Base-by-base conservation (phyloP, 2,329 filamentous ascomycete species). In the Myriosclerotinia scirpicola region DNA sequence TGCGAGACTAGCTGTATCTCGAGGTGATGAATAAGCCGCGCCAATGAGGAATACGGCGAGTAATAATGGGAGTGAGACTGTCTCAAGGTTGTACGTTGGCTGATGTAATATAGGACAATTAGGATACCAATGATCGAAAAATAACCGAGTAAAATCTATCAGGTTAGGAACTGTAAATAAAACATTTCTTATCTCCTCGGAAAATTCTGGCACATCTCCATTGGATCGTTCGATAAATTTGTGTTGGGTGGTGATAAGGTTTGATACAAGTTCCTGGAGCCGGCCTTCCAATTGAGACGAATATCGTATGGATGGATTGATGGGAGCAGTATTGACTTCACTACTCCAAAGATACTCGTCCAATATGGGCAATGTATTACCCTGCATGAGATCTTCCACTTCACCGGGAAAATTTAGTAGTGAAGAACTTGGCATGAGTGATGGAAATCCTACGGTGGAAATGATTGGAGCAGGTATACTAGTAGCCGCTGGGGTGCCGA, bases 131-230 rank as follows among this genome's bases (percentile, higher is more conserved):
- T 67, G 44, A 5, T 65, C 42, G 20, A 68, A 68, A 42, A 56
- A 68, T 5, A 81, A 72, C 4, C 72, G 71, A 9, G 79, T 71
- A 66, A 78, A 81, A 62, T 78, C 79, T 26, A 75, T 75, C 26
- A 81, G 78, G 44, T 77, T 77, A 1, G 73, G 70, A 0, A 77
- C 77, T 0, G 77, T 80, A 20, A 81, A 70, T 8, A 60, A 38
- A 38, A 50, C 30, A 17, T 2, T 60, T 8, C 36, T 60, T 0
- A 38, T 36, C n/a, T 50, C 58, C 15, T 50, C 58, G 3, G 58
- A 50, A 26, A 60, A 50, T 2, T 20, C 14, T 14, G 58, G 58
- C 9, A 26, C n/a, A 8, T 38, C 44, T 38, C 30, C 56, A 36
- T 50, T 44, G 46, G 11, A 46, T 11, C n/a, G 8, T 17, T 50